Conservation (phyloP, 2,329 filamentous ascomycete genomes). For the Pseudogymnoascus sp. region DNA sequence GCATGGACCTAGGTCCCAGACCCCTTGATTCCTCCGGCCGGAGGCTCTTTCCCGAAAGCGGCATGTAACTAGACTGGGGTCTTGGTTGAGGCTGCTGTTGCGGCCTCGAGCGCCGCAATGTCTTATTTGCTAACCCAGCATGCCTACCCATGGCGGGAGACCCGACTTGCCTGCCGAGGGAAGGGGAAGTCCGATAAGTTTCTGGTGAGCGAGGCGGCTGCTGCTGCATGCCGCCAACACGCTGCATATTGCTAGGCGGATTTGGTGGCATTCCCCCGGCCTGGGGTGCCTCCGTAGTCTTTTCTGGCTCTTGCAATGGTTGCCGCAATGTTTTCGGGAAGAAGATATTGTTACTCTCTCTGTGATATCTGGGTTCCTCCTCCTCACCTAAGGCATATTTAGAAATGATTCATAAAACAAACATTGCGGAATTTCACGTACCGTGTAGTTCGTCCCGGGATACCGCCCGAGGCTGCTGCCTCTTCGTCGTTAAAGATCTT, state of each 20-base stretch:
- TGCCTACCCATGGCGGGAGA: not conserved
- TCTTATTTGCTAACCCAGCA: not conserved
- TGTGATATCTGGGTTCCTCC: not conserved
- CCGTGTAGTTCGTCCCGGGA: not conserved
- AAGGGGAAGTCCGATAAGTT: not conserved
- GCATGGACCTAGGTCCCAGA: not conserved
- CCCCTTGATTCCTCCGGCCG: not conserved
- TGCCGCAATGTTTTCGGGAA: conserved; percentile 5
- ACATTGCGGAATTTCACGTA: not conserved
- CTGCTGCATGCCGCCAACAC: not conserved
- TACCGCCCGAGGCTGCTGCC: not conserved
- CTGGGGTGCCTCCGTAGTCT: not conserved
- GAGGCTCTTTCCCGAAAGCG: not conserved
- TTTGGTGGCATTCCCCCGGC: not conserved
- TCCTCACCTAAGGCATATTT: not conserved
- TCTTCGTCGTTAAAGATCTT: conserved; percentile 1
- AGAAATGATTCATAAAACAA: not conserved
- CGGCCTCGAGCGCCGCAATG: not conserved
- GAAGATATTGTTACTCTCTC: not conserved
- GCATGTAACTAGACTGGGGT: not conserved
- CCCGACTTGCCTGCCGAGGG: not conserved
- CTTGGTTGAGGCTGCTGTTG: not conserved
- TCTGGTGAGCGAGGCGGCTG: not conserved
- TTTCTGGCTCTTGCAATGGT: not conserved
- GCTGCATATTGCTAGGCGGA: not conserved